Evolutionary conservation across 345 rosid genomes (phyloP).

Genomic region (Syzygium jambos): DNA sequence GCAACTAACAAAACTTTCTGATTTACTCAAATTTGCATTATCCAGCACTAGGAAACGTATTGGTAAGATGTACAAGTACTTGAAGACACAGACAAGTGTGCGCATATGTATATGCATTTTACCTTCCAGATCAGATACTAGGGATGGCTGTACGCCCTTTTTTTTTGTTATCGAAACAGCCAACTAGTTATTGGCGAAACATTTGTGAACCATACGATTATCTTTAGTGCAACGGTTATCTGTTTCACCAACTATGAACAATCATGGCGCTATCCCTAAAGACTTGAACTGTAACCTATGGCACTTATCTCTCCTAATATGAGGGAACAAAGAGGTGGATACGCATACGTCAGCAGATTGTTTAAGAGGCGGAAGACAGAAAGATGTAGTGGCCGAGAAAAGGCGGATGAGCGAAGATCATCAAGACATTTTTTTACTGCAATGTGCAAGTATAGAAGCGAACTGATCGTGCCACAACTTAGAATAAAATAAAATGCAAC

Average conservation of each 20-base stretch:
- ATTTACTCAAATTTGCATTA: neutral
- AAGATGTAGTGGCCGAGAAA: neutral
- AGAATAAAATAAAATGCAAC: neutral
- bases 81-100: neutral
- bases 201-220: neutral
- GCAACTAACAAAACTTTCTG: neutral
- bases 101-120: neutral
- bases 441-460: neutral
- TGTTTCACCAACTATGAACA: neutral
- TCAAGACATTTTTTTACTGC: neutral
- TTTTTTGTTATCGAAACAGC: neutral
- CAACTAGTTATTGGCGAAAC: neutral
- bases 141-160: neutral
- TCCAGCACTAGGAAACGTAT: neutral
- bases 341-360: neutral
- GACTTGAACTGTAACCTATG: neutral
- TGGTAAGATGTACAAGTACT: neutral
- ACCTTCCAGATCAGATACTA: neutral
- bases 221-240: neutral
- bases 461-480: neutral
- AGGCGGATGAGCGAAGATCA: neutral
- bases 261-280: neutral
- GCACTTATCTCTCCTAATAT: neutral
- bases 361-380: neutral
- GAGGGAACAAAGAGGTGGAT: neutral